Evolutionary conservation across 2,329 filamentous ascomycete genomes (phyloP), one percentile per base, ranked within the genome.

Genomic region (Monilinia laxa): DNA sequence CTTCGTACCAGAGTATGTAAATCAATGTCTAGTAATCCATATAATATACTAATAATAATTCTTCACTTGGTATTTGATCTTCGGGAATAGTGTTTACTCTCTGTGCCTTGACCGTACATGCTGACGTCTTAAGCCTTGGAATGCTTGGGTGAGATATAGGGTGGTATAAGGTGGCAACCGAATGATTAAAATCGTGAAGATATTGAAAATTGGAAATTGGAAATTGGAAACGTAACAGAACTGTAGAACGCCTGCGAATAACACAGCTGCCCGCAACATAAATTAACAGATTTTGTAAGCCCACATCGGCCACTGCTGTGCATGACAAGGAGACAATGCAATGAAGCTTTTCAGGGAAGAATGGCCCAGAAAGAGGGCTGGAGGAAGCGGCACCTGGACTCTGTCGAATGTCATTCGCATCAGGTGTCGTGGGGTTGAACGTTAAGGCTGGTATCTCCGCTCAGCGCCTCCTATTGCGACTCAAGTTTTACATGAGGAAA

Each of bases 381-480:
- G 55, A 52, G 23, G n/a, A 23, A 53, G 31, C 31, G 35, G 47
- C 54, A 60, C 31, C 54, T 49, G 55, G 31, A 42, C 25, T 60
- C 57, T 49, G 49, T 35, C 25, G 49, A 47, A 47, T 55, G 20
- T 42, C 35, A 54, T 31, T 51, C 16, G 35, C 14, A 60, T 65
- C 63, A 65, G 54, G 42, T 59, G 57, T 51, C 54, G 54, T 59
- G 54, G 23, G 55, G 35, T 52, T 16, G 25, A 65, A 40, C 28
- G 53, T 65, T 59, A 65, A 58, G 54, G 54, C 54, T 65, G 54
- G 47, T 65, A 18, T 38, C 59, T 49, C 63, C 54, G 63, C 23
- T 28, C 54, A 51, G 63, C 63, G 23, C 64, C 55, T 53, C n/a
- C 64, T 35, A 28, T 51, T 65, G 47, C 55, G 47, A 65, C 64